Conservation (phyloP, 2,329 filamentous ascomycete species). For the Erysiphe pulchra region DNA sequence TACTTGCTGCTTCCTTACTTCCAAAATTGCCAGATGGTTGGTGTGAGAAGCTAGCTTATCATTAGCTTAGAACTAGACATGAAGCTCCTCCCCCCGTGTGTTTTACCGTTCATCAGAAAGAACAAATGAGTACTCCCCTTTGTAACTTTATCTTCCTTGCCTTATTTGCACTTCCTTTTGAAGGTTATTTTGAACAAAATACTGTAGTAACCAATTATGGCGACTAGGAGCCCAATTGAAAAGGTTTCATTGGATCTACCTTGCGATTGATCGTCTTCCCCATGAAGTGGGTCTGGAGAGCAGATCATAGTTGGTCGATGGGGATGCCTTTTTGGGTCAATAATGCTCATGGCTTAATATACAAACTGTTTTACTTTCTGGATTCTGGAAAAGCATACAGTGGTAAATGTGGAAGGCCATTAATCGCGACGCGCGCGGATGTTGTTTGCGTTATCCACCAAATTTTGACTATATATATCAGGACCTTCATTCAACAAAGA, state of each 20-base stretch:
- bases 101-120: too few relatives aligned
- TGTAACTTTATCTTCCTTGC: not conserved
- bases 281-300: too few relatives aligned
- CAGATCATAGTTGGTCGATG: not conserved
- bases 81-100: too few relatives aligned
- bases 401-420: not conserved
- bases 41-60: too few relatives aligned
- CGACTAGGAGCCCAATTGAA: not conserved
- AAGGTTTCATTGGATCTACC: not conserved
- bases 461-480: not conserved
- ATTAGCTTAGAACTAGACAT: too few relatives aligned
- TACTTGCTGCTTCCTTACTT: not conserved
- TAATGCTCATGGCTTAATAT: not conserved
- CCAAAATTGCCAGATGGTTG: not conserved
- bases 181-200: not conserved
- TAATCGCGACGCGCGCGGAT: not conserved
- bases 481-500: not conserved
- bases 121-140: too few relatives aligned
- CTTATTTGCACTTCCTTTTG: not conserved
- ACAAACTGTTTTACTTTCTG: not conserved
- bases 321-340: not conserved
- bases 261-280: not conserved
- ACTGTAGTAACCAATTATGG: not conserved
- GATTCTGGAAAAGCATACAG: not conserved
- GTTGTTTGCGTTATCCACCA: not conserved